Evolutionary conservation across 2,329 filamentous ascomycete genomes (phyloP).

Genomic region (Aureobasidium leucospermi): DNA sequence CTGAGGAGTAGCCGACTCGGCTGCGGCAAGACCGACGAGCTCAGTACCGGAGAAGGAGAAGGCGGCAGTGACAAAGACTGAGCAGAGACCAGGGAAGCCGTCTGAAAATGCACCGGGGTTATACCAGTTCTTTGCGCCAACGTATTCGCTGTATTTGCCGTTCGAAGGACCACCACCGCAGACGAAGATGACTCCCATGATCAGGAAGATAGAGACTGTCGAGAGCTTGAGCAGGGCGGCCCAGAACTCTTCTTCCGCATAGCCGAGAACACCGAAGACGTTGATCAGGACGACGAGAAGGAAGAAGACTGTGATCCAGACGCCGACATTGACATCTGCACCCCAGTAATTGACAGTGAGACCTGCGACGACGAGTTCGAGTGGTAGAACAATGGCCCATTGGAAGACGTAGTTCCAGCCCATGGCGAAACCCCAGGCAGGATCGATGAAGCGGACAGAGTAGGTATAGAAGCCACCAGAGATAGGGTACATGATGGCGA

Average conservation of each 20-base stretch:
- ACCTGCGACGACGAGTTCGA: conserved; percentile 81
- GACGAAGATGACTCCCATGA: conserved; percentile 80
- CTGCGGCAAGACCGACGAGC: conserved; percentile 67
- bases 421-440: conserved; percentile 52
- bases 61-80: conserved; percentile 68
- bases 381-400: conserved; percentile 75
- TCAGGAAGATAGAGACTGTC: conserved; percentile 80
- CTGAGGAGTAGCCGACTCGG: conserved; percentile 69
- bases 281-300: conserved; percentile 74
- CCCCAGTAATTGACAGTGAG: conserved; percentile 77
- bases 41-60: conserved; percentile 73
- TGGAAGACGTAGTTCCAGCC: conserved; percentile 66
- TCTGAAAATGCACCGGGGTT: conserved; percentile 75
- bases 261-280: conserved; percentile 78
- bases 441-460: conserved; percentile 89
- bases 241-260: conserved; percentile 86
- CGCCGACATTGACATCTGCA: conserved; percentile 51
- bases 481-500: conserved; percentile 87
- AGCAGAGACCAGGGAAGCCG: conserved; percentile 73
- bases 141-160: conserved; percentile 15
- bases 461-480: conserved; percentile 88
- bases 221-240: conserved; percentile 81
- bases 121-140: conserved; percentile 62
- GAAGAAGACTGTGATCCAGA: conserved; percentile 80
- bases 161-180: conserved; percentile 60